Evolutionary conservation across 306 rosid genomes (phyloP).

Genomic region (Cucumis melo): DNA sequence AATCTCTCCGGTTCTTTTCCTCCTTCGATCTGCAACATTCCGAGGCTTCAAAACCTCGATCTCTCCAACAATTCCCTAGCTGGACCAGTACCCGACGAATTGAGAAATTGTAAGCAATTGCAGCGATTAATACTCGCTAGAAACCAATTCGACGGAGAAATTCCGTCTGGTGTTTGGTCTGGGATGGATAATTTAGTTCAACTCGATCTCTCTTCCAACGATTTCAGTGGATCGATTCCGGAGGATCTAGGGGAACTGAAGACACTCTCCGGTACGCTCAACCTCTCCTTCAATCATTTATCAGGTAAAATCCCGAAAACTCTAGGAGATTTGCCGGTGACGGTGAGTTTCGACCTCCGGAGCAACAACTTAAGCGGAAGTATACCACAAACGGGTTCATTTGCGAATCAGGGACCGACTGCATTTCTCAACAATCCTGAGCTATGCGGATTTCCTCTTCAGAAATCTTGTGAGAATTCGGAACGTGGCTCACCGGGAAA

Average conservation of each 20-base stretch:
- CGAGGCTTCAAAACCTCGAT: constrained; percentile 72
- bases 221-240: constrained; percentile 53
- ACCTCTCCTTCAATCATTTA: constrained; percentile 72
- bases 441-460: constrained; percentile 82
- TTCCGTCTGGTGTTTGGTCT: constrained; percentile 59
- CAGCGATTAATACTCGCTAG: constrained; percentile 60
- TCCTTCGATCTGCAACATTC: constrained; percentile 53
- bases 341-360: constrained; percentile 70
- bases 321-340: constrained; percentile 58
- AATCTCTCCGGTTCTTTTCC: constrained; percentile 74
- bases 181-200: constrained; percentile 33
- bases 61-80: constrained; percentile 70
- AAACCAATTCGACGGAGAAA: constrained; percentile 45
- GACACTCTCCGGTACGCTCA: constrained; percentile 71
- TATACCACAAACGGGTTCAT: constrained; percentile 88
- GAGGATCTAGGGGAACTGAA: constrained; percentile 39
- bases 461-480: constrained; percentile 39
- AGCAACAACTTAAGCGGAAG: constrained; percentile 70
- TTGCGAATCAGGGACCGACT: constrained; percentile 85
- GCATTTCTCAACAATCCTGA: constrained; percentile 71
- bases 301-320: constrained; percentile 59
- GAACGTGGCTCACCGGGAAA: constrained; percentile 23
- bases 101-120: constrained; percentile 45
- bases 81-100: constrained; percentile 31
- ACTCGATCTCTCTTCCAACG: constrained; percentile 66